phyloP scores from a whole-genome alignment of 2,329 filamentous ascomycete genomes.

The Plectosphaerella sp. region DNA sequence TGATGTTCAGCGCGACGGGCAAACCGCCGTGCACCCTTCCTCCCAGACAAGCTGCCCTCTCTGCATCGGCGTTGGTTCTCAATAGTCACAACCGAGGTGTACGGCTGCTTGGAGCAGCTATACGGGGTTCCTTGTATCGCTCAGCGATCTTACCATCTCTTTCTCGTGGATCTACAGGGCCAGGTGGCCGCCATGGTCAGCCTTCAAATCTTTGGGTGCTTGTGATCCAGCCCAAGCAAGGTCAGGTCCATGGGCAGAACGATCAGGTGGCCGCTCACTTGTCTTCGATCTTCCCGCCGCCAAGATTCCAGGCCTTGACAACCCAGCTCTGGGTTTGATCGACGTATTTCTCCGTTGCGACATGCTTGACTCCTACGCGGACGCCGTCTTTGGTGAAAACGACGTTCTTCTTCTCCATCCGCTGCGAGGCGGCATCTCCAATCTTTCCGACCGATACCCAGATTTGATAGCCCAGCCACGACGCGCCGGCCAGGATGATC shows the following conservation, averaged over 20 bases:
- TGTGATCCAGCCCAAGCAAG: not conserved
- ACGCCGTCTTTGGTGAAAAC: slow-evolving; percentile 72
- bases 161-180: not conserved
- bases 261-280: not conserved
- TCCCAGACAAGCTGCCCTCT: too few species aligned
- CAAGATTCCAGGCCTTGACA: slow-evolving; percentile 62
- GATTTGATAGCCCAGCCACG: slow-evolving; percentile 68
- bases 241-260: not conserved
- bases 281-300: slow-evolving; percentile 21
- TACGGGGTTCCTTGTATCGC: not conserved
- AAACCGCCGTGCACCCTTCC: too few species aligned
- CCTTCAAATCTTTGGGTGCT: not conserved
- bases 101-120: too few species aligned
- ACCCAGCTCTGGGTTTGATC: slow-evolving; percentile 68
- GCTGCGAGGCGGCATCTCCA: slow-evolving; percentile 58
- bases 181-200: not conserved
- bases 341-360: slow-evolving; percentile 66
- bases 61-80: too few species aligned
- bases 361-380: slow-evolving; percentile 65
- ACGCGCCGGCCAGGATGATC: slow-evolving; percentile 48
- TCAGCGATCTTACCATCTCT: not conserved
- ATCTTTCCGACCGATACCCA: slow-evolving; percentile 66
- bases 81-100: too few species aligned
- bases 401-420: slow-evolving; percentile 73
- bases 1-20: not conserved